These are phyloP conservation scores for Nakaseomyces bracarensis DNA, from an alignment of 1,139 yeast species.

Conservation along the genomic window DNA sequence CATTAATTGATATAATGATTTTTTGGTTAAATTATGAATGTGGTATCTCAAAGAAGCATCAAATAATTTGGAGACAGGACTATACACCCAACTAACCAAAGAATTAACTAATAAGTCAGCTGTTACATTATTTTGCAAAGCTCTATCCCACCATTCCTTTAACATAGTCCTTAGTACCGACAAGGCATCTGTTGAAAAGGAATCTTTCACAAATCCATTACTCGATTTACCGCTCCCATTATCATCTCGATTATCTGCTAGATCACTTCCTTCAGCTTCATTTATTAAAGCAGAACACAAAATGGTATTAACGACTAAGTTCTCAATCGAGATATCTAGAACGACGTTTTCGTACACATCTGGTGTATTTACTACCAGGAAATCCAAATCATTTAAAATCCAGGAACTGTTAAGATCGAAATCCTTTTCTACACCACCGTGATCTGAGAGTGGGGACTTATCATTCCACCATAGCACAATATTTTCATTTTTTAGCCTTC, in stretches of 20 bases:
- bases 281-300: constrained; percentile 75
- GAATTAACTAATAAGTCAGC: constrained; percentile 84
- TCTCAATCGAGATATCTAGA: constrained; percentile 70
- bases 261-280: constrained; percentile 84
- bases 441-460: constrained; percentile 62
- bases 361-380: constrained; percentile 69
- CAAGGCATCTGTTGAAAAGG: constrained; percentile 74
- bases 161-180: constrained; percentile 64
- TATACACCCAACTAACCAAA: constrained; percentile 82
- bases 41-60: constrained; percentile 79
- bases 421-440: constrained; percentile 77
- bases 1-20: constrained; percentile 70
- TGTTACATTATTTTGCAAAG: constrained; percentile 53
- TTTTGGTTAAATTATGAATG: constrained; percentile 77
- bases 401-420: constrained; percentile 28
- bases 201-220: constrained; percentile 54
- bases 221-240: constrained; percentile 20
- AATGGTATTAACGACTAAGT: constrained; percentile 76
- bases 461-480: constrained; percentile 93
- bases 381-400: constrained; percentile 52
- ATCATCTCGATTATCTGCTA: constrained; percentile 43
- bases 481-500: constrained; percentile 56
- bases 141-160: constrained; percentile 93
- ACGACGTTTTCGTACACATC: constrained; percentile 75
- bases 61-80: constrained; percentile 61